Evolutionary conservation across 2,329 filamentous ascomycete genomes (phyloP).

Genomic region (Penicillium paneum): DNA sequence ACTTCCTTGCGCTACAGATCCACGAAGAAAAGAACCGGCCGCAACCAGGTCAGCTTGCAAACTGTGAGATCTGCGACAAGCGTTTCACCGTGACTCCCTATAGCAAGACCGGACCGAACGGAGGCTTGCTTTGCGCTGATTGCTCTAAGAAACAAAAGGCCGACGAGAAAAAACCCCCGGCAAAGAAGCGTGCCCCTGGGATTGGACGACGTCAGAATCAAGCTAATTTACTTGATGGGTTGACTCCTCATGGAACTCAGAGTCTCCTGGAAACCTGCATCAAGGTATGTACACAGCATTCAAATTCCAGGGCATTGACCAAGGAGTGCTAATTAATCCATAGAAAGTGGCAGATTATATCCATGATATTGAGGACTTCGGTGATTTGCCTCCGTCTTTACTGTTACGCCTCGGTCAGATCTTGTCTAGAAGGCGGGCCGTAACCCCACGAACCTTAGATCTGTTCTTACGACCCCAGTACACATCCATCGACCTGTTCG

Average conservation of each 20-base stretch:
- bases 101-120: slow-evolving; percentile 75
- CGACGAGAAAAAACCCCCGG: slow-evolving; percentile 56
- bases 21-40: slow-evolving; percentile 57
- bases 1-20: slow-evolving; percentile 49
- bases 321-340: slow-evolving; percentile 16
- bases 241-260: slow-evolving; percentile 42
- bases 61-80: slow-evolving; percentile 80
- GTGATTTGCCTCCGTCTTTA: slow-evolving; percentile 57
- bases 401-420: slow-evolving; percentile 61
- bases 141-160: slow-evolving; percentile 74
- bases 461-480: slow-evolving; percentile 53
- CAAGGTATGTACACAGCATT: slow-evolving; percentile 38
- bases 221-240: slow-evolving; percentile 79
- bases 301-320: not conserved
- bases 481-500: slow-evolving; percentile 57
- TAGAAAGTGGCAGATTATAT: slow-evolving; percentile 61
- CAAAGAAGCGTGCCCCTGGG: slow-evolving; percentile 54
- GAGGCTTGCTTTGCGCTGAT: slow-evolving; percentile 77
- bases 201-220: slow-evolving; percentile 70
- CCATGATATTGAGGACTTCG: slow-evolving; percentile 62
- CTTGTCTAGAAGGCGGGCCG: slow-evolving; percentile 60
- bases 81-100: slow-evolving; percentile 92
- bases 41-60: slow-evolving; percentile 79
- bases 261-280: slow-evolving; percentile 57
- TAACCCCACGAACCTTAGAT: slow-evolving; percentile 48